phyloP scores from a whole-genome alignment of 2,329 filamentous ascomycete species.

The Eurotiales sp. region DNA sequence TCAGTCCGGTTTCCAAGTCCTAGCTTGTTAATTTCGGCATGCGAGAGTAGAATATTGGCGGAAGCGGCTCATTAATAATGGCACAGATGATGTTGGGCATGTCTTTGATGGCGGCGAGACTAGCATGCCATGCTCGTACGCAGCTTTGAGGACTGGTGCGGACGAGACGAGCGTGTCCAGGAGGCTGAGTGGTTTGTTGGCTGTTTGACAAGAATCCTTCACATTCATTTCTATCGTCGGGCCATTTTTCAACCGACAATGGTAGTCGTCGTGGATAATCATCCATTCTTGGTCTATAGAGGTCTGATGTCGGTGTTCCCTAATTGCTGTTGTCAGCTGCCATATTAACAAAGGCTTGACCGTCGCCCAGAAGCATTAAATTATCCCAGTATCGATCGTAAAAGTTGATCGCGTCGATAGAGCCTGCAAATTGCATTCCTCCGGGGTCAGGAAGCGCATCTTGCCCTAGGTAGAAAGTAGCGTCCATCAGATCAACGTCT shows the following conservation, averaged over 20 bases:
- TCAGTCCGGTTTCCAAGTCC: constrained; percentile 1
- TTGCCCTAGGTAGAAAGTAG: constrained; percentile 17
- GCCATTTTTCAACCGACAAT: no score
- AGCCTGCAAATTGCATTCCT: constrained; percentile 12
- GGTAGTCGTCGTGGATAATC: no score
- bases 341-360: constrained; percentile 4
- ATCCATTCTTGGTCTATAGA: no score
- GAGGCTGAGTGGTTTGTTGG: constrained; percentile 6
- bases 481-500: constrained; percentile 19
- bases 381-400: constrained; percentile 21
- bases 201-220: no score
- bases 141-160: constrained; percentile 9
- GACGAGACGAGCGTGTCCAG: constrained; percentile 7
- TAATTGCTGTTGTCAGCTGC: background rate
- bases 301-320: background rate
- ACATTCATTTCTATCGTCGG: no score
- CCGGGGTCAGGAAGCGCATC: constrained; percentile 1
- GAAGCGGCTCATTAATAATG: background rate
- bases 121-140: constrained; percentile 8
- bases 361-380: constrained; percentile 18
- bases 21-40: constrained; percentile 5
- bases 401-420: constrained; percentile 16
- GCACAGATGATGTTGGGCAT: constrained; percentile 6
- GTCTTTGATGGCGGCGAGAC: constrained; percentile 3
- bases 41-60: constrained; percentile 4